Evolutionary conservation across 441 rosid genomes (phyloP).

Genomic region (Syzygium malaccense): DNA sequence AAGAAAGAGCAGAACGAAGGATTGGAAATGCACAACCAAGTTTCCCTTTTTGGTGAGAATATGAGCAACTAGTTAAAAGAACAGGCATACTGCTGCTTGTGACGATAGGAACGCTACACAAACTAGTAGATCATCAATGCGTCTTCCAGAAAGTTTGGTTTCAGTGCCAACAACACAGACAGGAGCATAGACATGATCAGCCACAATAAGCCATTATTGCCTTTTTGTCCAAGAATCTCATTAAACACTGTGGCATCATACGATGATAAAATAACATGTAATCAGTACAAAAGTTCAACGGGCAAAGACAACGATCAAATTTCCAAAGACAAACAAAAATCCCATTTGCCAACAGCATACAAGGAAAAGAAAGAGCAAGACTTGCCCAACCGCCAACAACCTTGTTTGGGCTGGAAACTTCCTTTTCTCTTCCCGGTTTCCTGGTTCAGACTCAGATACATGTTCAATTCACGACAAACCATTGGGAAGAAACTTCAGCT

Average conservation of each 20-base stretch:
- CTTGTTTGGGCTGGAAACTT: neutral
- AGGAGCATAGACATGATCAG: neutral
- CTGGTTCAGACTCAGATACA: neutral
- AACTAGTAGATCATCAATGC: neutral
- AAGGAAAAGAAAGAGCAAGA: neutral
- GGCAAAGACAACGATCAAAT: neutral
- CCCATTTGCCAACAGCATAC: neutral
- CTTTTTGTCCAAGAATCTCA: neutral
- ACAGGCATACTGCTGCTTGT: neutral
- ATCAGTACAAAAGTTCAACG: neutral
- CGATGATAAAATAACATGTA: neutral
- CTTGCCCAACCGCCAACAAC: neutral
- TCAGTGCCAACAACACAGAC: neutral
- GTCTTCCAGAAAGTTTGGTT: neutral
- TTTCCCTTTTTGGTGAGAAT: neutral
- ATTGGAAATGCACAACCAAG: neutral
- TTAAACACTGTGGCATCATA: neutral
- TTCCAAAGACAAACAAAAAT: neutral
- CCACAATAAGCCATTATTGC: neutral
- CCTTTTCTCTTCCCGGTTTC: neutral
- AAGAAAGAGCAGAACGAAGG: neutral
- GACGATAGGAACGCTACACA: neutral
- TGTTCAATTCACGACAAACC: neutral
- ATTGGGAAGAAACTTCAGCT: neutral
- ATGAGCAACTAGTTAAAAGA: neutral